These are phyloP conservation scores for Cladosporium sp. DNA, from an alignment of 2,329 filamentous ascomycete species.

Conservation along the genomic window DNA sequence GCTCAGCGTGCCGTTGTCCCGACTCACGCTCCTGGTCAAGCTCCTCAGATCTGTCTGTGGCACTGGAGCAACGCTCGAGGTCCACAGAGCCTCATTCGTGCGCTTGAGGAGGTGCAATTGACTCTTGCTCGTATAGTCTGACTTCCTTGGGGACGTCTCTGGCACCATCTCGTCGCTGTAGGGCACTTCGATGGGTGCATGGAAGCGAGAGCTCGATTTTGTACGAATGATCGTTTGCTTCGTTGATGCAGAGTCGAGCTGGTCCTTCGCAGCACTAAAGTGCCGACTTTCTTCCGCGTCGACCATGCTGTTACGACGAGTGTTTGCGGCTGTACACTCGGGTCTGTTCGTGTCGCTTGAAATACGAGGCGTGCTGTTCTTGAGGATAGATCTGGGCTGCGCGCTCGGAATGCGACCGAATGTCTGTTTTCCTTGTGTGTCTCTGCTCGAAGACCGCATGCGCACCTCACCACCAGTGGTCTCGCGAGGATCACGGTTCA, in stretches of 20 bases:
- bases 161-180: slow-evolving; percentile 26
- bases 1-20: slow-evolving; percentile 31
- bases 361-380: slow-evolving; percentile 21
- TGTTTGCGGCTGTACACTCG: slow-evolving; percentile 30
- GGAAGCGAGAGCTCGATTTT: slow-evolving; percentile 7
- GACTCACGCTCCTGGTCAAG: slow-evolving; percentile 31
- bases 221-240: slow-evolving; percentile 3
- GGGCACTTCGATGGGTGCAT: slow-evolving; percentile 23
- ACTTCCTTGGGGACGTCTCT: slow-evolving; percentile 28
- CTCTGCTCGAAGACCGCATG: background rate
- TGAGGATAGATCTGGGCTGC: slow-evolving; percentile 29
- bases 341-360: slow-evolving; percentile 20
- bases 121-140: slow-evolving; percentile 22
- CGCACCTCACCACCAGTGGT: background rate
- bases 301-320: slow-evolving; percentile 31
- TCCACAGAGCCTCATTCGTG: slow-evolving; percentile 21
- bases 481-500: background rate
- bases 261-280: slow-evolving; percentile 26
- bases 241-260: background rate
- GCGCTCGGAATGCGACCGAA: background rate
- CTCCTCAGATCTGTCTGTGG: slow-evolving; percentile 25
- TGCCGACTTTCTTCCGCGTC: slow-evolving; percentile 27
- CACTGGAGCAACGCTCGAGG: slow-evolving; percentile 20
- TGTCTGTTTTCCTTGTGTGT: background rate
- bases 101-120: slow-evolving; percentile 23